Base-by-base conservation (phyloP, 2,329 filamentous ascomycete genomes). In the Xylariaceae sp. region DNA sequence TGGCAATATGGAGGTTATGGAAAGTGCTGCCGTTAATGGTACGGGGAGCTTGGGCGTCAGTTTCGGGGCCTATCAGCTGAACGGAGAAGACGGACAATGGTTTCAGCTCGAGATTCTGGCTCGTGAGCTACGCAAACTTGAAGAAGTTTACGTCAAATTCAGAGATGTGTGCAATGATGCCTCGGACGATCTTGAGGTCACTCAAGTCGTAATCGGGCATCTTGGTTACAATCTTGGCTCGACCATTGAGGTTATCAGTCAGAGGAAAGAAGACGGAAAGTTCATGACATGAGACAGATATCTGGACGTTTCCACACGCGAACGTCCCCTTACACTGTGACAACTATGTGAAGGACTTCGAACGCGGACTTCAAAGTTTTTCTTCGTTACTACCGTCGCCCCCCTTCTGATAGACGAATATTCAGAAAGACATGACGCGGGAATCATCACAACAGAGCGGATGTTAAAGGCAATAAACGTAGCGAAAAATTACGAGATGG, bases 51-150 rank as follows among this genome's bases (percentile, higher is more conserved):
- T 71, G 0, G 73, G 73, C 4, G 68, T 66, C 4, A 73, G 70
- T 30, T 63, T 76, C 17, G 74, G 74, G 3, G 68, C 66, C 3
- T 76, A 75, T 55, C 70, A 71, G n/a, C 61, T 75, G 18, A 68
- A 70, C 27, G 65, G 68, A n/a, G 73, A 76, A 47, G 71, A 76
- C 50, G 69, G 71, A 11, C 63, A 70, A 39, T 74, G 73, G 71
- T 54, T 77, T 9, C 72, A 77, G 61, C 69, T 75, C 19, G 72
- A 76, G 57, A 72, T 77, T 10, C 60, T 78, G 18, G 63, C 69
- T n/a, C 61, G 71, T n/a, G 75, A 78, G 57, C 62, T 78, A 22
- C 64, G 67, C 35, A 75, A 74, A 59, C 66, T 79, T 32, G 69
- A 76, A 48, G 71, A 74, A 39, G 67, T 76, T 10, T 74, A 76